Evolutionary conservation across 2,329 filamentous ascomycete species (phyloP).

Genomic region (Ophiocordyceps camponoti-saundersi): DNA sequence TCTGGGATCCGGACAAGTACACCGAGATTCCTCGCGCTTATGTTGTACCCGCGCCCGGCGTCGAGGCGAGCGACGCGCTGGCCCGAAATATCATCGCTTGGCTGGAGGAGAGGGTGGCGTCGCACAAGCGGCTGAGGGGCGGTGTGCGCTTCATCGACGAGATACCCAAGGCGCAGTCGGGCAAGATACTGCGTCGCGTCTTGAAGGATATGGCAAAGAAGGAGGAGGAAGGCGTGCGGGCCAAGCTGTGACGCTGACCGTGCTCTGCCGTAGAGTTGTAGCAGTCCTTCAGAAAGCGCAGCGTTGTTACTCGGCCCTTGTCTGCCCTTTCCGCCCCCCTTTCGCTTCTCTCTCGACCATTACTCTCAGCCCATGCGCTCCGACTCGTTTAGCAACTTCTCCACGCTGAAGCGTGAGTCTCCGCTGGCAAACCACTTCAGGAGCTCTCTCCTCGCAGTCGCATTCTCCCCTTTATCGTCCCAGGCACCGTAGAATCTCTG

Average conservation of each 20-base stretch:
- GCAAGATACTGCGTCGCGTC: constrained; percentile 30
- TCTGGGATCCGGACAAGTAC: constrained; percentile 38
- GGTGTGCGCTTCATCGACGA: constrained; percentile 50
- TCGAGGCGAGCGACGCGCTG: constrained; percentile 14
- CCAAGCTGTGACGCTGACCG: constrained; percentile 16
- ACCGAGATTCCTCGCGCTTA: constrained; percentile 48
- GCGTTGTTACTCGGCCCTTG: no score
- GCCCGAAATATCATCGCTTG: constrained; percentile 18
- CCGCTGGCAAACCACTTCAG: constrained; percentile 70
- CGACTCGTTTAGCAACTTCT: constrained; percentile 74
- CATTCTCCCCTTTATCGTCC: constrained; percentile 36
- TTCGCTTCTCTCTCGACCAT: no score
- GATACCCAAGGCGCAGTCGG: constrained; percentile 52
- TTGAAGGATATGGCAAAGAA: constrained; percentile 26
- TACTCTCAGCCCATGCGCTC: constrained; percentile 52
- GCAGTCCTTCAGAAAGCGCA: no score
- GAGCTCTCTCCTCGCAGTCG: constrained; percentile 47
- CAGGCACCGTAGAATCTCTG: constrained; percentile 79
- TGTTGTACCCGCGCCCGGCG: constrained; percentile 17
- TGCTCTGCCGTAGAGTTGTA: no score
- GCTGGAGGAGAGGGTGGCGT: constrained; percentile 40
- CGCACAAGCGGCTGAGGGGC: constrained; percentile 52
- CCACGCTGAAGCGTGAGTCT: constrained; percentile 63
- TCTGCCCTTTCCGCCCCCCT: no score
- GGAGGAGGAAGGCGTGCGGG: constrained; percentile 12